Base-by-base conservation (phyloP, 306 rosid genomes). In the Rosa persica region DNA sequence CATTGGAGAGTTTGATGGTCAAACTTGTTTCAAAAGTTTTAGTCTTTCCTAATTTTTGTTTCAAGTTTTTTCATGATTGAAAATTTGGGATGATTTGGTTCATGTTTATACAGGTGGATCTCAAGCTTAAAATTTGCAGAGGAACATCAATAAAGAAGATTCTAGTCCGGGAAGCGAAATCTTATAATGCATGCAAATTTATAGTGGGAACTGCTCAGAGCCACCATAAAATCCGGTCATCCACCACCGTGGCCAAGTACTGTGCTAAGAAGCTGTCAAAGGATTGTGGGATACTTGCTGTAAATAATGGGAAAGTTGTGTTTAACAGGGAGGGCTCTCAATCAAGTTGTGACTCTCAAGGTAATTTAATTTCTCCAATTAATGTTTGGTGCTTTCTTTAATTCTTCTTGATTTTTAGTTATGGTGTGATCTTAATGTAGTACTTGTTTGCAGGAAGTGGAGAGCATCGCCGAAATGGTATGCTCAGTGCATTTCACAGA, bases 61-160 rank as follows among this genome's bases (percentile, higher is more conserved):
- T 58, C 5, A 4, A 36, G 58, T 15, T 6, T 54, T 60, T 73
- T 1, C 13, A 27, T 49, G 16, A 55, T 61, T 60, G 61, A 74
- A 17, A 7, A 47, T 10, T 70, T 42, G 73, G 73, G 72, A 75
- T 48, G 44, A 30, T 73, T 80, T 49, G 46, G 57, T 54, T 83
- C 40, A 23, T 76, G 72, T 81, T 81, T 75, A n/a, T 86, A 51
- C 85, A 96, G 99, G 94, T 96, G 85, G 92, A 91, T 87, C 93
- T 96, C 78, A 96, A 93, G 85, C 94, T 96, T 30, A 96, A 93
- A 79, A 84, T 96, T 64, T 90, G 99, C 81, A 89, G 94, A 70
- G 99, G 99, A 22, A 72, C 93, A 30, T 85, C 98, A 11, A 83
- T 73, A 67, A 87, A 87, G 80, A 96, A 88, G 84, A 79, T 88